phyloP scores from a whole-genome alignment of 2,329 filamentous ascomycete genomes.

The Thelonectria olida region DNA sequence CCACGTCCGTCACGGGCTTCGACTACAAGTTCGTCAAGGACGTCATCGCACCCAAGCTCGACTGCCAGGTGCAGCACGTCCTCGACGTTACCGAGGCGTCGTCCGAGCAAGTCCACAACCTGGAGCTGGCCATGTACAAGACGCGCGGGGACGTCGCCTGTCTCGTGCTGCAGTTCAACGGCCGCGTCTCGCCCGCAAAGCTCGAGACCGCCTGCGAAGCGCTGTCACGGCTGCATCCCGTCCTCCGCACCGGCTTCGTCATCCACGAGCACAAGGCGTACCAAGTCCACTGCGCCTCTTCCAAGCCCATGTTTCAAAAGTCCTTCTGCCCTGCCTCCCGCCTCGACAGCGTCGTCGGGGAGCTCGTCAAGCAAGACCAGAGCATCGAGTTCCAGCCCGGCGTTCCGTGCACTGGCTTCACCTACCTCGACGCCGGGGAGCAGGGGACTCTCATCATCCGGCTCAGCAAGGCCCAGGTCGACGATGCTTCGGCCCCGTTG shows the following conservation, averaged over 20 bases:
- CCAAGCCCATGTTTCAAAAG: conserved; percentile 54
- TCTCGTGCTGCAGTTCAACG: conserved; percentile 58
- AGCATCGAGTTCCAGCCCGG: conserved; percentile 50
- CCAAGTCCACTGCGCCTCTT: conserved; percentile 57
- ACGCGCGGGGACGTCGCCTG: conserved; percentile 57
- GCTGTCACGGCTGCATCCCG: conserved; percentile 56
- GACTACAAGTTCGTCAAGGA: conserved; percentile 51
- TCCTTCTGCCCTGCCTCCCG: conserved; percentile 52
- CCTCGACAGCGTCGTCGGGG: conserved; percentile 50
- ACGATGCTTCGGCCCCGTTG: conserved; percentile 55
- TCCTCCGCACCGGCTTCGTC: conserved; percentile 64
- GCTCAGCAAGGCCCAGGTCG: conserved; percentile 60
- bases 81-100: conserved; percentile 60
- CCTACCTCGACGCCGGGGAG: conserved; percentile 58
- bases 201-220: conserved; percentile 58
- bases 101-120: conserved; percentile 55
- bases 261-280: conserved; percentile 56
- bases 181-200: conserved; percentile 51
- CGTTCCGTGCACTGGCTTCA: conserved; percentile 59
- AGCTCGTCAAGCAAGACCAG: conserved; percentile 56
- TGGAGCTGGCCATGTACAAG: conserved; percentile 58
- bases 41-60: conserved; percentile 53
- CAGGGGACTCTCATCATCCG: conserved; percentile 58
- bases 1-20: conserved; percentile 10
- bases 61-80: conserved; percentile 52